Evolutionary conservation across 2,329 filamentous ascomycete genomes (phyloP).

Genomic region (Apiospora malaysiana): DNA sequence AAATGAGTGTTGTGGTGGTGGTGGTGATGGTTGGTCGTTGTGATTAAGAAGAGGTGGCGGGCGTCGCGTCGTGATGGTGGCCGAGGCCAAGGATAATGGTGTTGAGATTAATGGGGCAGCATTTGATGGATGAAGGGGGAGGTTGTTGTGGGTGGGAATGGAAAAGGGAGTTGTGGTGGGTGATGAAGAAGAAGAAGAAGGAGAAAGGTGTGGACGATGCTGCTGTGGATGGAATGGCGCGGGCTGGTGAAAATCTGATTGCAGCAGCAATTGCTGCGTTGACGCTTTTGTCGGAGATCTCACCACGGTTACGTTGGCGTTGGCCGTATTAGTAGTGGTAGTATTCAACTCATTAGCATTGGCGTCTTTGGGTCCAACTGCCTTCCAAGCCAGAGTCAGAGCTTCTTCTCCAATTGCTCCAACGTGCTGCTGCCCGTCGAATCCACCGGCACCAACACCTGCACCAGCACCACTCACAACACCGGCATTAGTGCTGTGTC

Average conservation of each 20-base stretch:
- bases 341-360: constrained; percentile 30
- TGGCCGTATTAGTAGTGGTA: constrained; percentile 28
- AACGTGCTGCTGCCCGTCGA: constrained; percentile 21
- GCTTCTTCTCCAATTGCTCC: constrained; percentile 18
- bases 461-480: not conserved
- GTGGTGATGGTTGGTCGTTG: constrained; percentile 26
- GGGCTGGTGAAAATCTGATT: constrained; percentile 42
- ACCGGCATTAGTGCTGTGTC: constrained; percentile 17
- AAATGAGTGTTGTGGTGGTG: constrained; percentile 13
- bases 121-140: constrained; percentile 31
- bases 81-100: constrained; percentile 22
- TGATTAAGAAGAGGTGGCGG: constrained; percentile 34
- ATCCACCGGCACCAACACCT: constrained; percentile 14
- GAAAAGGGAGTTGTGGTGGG: constrained; percentile 31
- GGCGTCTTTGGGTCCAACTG: constrained; percentile 23
- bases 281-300: constrained; percentile 40
- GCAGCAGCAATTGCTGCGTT: constrained; percentile 30
- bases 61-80: constrained; percentile 23
- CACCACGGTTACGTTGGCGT: constrained; percentile 28
- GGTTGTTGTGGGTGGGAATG: constrained; percentile 23
- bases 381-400: constrained; percentile 24
- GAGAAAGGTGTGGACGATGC: constrained; percentile 33
- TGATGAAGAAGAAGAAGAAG: constrained; percentile 32
- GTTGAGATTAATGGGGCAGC: constrained; percentile 14
- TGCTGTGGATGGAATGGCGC: constrained; percentile 35